Percentiles rank a stretch among this genome's conserved stretches.
Evolutionary conservation across 202 grass and related monocot genomes (phyloP).

Genomic region (Eragrostis tef): DNA sequence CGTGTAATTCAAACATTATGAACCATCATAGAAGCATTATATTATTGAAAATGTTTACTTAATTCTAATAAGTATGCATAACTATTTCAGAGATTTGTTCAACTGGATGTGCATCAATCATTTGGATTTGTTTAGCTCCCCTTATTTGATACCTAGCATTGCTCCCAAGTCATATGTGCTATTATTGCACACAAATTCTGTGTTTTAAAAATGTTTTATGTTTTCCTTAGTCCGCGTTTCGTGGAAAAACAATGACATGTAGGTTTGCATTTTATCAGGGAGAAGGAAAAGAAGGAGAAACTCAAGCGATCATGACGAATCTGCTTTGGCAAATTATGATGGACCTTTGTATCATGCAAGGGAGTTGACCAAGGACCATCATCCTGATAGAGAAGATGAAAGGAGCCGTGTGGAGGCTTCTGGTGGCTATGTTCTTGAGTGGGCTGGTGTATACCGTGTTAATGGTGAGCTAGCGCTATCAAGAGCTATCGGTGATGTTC

Average conservation of each 20-base stretch:
- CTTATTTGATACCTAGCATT: slow-evolving; percentile 5
- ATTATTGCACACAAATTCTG: neutral
- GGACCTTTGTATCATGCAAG: slow-evolving; percentile 66
- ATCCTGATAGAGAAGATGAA: slow-evolving; percentile 95
- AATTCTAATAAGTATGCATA: neutral
- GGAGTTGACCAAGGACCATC: slow-evolving; percentile 89
- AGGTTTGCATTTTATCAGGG: slow-evolving; percentile 50
- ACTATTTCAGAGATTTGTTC: neutral
- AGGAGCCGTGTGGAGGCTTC: slow-evolving; percentile 83
- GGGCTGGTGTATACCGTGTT: slow-evolving; percentile 83
- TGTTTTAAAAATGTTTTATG: slow-evolving; percentile 10
- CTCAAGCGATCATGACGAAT: slow-evolving; percentile 41
- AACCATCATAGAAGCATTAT: slow-evolving; percentile 27
- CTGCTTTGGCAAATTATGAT: slow-evolving; percentile 65
- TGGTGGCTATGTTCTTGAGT: slow-evolving; percentile 85
- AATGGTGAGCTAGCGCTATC: slow-evolving; percentile 90
- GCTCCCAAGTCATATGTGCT: slow-evolving; percentile 6
- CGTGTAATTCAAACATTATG: neutral
- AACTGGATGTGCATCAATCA: neutral
- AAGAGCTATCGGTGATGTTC: slow-evolving; percentile 85
- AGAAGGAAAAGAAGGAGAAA: slow-evolving; percentile 68
- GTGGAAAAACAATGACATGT: slow-evolving; percentile 30
- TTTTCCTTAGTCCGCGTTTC: slow-evolving; percentile 14
- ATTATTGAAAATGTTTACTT: neutral
- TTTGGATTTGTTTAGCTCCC: slow-evolving; percentile 26